Conservation (phyloP, 352 stramenopile species). For the Peronospora destructor region DNA sequence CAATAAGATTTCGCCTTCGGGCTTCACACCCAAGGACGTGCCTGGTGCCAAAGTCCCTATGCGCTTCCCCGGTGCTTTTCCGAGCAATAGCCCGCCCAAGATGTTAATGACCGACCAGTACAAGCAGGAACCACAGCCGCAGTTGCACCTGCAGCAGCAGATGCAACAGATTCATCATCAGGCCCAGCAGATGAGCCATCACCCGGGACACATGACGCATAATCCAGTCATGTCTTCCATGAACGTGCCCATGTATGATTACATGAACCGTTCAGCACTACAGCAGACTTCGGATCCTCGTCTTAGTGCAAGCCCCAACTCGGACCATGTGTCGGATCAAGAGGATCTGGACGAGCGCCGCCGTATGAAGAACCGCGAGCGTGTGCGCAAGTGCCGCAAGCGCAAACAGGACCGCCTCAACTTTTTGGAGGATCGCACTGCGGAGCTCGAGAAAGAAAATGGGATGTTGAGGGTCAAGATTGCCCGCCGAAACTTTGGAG, state of each 20-base stretch:
- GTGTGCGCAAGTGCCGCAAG: slow-evolving; percentile 85
- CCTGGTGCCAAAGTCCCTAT: slow-evolving; percentile 66
- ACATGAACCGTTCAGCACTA: slow-evolving; percentile 65
- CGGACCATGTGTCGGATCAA: slow-evolving; percentile 59
- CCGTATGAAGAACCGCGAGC: slow-evolving; percentile 85
- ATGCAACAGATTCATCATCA: slow-evolving; percentile 50
- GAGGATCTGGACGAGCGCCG: slow-evolving; percentile 80
- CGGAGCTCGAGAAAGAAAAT: slow-evolving; percentile 83
- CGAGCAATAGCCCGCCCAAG: slow-evolving; percentile 49
- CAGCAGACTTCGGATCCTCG: slow-evolving; percentile 38
- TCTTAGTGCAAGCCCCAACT: slow-evolving; percentile 54
- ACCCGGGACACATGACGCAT: slow-evolving; percentile 38
- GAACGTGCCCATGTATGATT: slow-evolving; percentile 82
- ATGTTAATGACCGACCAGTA: slow-evolving; percentile 41
- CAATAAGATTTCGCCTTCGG: slow-evolving; percentile 73
- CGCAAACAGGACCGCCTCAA: slow-evolving; percentile 85
- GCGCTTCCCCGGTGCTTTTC: slow-evolving; percentile 59
- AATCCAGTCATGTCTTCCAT: slow-evolving; percentile 43
- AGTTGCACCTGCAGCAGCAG: slow-evolving; percentile 37
- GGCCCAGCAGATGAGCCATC: slow-evolving; percentile 44
- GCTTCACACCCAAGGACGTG: slow-evolving; percentile 74
- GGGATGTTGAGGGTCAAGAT: slow-evolving; percentile 67
- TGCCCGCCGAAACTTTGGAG: slow-evolving; percentile 38
- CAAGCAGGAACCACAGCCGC: slow-evolving; percentile 35
- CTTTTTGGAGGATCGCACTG: slow-evolving; percentile 78